Conservation (phyloP, 2,329 filamentous ascomycete species). For the Metarhizium album region DNA sequence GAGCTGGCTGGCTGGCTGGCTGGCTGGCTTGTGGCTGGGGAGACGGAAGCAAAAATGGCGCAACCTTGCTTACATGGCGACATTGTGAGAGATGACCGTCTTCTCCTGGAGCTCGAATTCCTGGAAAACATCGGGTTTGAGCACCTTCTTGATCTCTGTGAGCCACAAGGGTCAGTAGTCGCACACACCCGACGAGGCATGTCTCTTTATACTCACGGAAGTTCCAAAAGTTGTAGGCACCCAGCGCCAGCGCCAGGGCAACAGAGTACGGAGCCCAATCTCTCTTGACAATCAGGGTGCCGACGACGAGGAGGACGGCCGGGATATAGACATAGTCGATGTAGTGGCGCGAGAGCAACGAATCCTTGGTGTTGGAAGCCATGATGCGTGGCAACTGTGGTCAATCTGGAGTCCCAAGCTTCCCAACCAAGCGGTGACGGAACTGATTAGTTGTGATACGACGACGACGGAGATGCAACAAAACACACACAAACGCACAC, state of each 20-base stretch:
- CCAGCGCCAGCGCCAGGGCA: constrained; percentile 53
- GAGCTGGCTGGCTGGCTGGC: too few relatives aligned
- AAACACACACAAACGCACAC: background rate
- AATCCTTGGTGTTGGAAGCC: constrained; percentile 16
- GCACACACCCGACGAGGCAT: constrained; percentile 5
- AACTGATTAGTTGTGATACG: background rate
- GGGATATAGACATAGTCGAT: constrained; percentile 78
- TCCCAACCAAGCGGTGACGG: background rate
- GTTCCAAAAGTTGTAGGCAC: constrained; percentile 59
- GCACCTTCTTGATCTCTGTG: constrained; percentile 64
- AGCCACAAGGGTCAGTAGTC: background rate
- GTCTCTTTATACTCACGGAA: constrained; percentile 48
- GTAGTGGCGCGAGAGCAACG: constrained; percentile 46
- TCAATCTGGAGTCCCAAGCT: background rate
- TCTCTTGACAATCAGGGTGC: constrained; percentile 65
- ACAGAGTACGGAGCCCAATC: constrained; percentile 67
- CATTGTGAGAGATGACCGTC: constrained; percentile 94
- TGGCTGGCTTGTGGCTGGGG: too few relatives aligned
- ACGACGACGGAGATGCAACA: background rate
- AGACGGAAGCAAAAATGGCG: too few relatives aligned
- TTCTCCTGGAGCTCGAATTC: constrained; percentile 91
- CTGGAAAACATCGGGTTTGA: constrained; percentile 82
- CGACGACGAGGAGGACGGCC: constrained; percentile 65
- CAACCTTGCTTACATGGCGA: constrained; percentile 64
- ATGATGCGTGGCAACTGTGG: constrained; percentile 13